Evolutionary conservation across 352 stramenopile species (phyloP).

Genomic region (Plasmopara muralis): DNA sequence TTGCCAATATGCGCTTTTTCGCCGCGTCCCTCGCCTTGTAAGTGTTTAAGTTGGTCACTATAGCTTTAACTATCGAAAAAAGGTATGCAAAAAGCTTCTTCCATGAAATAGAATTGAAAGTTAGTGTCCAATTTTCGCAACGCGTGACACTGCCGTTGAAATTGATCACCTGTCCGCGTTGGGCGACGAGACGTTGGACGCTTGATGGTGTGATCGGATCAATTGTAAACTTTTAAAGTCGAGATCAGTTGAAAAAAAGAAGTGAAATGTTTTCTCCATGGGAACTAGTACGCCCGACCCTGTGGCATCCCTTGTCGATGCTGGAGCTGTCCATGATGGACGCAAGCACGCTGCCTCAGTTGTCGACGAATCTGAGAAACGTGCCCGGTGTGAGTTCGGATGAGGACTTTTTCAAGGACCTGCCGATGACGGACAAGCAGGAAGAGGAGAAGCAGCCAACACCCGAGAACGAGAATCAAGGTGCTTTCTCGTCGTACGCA

Average conservation of each 20-base stretch:
- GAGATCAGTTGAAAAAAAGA: not conserved
- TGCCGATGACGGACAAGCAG: slow-evolving; percentile 34
- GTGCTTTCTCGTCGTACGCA: slow-evolving; percentile 69
- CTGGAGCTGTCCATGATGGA: slow-evolving; percentile 83
- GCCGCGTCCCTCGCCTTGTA: no score
- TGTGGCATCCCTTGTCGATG: slow-evolving; percentile 77
- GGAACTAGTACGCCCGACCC: slow-evolving; percentile 66
- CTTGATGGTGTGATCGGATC: not conserved
- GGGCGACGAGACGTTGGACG: not conserved
- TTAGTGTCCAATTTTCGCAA: slow-evolving; percentile 1
- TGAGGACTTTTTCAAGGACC: slow-evolving; percentile 80
- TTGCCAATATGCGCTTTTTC: no score
- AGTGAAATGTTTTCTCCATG: slow-evolving; percentile 67
- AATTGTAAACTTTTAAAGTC: not conserved
- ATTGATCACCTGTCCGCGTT: not conserved
- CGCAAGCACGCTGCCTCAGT: slow-evolving; percentile 36
- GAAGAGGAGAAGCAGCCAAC: slow-evolving; percentile 24
- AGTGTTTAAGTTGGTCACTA: no score
- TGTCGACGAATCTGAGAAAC: slow-evolving; percentile 32
- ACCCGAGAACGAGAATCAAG: slow-evolving; percentile 26
- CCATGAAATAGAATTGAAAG: no score
- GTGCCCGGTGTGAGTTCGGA: slow-evolving; percentile 35
- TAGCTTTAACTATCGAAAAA: no score
- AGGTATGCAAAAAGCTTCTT: no score
- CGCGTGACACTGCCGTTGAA: not conserved